A percentile compares a stretch with the other conserved stretches of the same genome.
These are phyloP conservation scores for Colletotrichum limetticola DNA, from an alignment of 2,329 filamentous ascomycete genomes.

Conservation along the genomic window DNA sequence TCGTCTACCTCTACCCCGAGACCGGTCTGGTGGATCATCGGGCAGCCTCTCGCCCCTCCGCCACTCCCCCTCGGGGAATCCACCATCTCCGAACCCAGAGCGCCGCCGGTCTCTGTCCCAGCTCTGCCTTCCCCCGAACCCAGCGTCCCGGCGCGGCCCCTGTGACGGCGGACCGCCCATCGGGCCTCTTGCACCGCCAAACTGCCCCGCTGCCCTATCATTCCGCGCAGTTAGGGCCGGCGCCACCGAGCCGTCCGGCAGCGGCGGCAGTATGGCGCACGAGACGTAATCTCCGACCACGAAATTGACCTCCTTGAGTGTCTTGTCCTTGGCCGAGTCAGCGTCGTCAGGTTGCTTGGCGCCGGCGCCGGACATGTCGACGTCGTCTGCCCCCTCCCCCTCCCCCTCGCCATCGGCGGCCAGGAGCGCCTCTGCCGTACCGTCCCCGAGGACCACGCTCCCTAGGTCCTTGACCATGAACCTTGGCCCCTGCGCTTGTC, in stretches of 20 bases:
- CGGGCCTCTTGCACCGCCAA: slow-evolving; percentile 47
- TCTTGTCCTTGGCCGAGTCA: slow-evolving; percentile 64
- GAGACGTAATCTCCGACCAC: slow-evolving; percentile 91
- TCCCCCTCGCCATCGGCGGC: slow-evolving; percentile 48
- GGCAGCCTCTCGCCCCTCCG: slow-evolving; percentile 72
- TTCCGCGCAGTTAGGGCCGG: slow-evolving; percentile 64
- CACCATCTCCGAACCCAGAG: slow-evolving; percentile 47
- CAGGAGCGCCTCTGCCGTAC: slow-evolving; percentile 52
- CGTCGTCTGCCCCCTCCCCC: slow-evolving; percentile 40
- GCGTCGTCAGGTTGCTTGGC: slow-evolving; percentile 1
- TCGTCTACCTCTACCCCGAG: slow-evolving; percentile 58
- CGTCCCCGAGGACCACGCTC: slow-evolving; percentile 78
- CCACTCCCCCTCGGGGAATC: slow-evolving; percentile 69
- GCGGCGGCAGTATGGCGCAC: slow-evolving; percentile 82
- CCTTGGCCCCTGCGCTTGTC: slow-evolving; percentile 57
- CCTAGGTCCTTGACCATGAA: slow-evolving; percentile 86
- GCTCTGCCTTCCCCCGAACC: slow-evolving; percentile 43
- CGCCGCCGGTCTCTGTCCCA: slow-evolving; percentile 50
- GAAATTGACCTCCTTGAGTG: slow-evolving; percentile 80
- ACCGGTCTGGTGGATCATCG: slow-evolving; percentile 52
- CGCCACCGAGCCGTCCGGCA: slow-evolving; percentile 78
- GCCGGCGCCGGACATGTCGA: slow-evolving; percentile 27
- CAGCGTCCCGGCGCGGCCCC: slow-evolving; percentile 29
- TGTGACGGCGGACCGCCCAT: slow-evolving; percentile 1
- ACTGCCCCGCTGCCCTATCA: slow-evolving; percentile 52